These are phyloP conservation scores for Silene vulgaris DNA, from an alignment of 179 eudicot genomes.

Conservation along the genomic window DNA sequence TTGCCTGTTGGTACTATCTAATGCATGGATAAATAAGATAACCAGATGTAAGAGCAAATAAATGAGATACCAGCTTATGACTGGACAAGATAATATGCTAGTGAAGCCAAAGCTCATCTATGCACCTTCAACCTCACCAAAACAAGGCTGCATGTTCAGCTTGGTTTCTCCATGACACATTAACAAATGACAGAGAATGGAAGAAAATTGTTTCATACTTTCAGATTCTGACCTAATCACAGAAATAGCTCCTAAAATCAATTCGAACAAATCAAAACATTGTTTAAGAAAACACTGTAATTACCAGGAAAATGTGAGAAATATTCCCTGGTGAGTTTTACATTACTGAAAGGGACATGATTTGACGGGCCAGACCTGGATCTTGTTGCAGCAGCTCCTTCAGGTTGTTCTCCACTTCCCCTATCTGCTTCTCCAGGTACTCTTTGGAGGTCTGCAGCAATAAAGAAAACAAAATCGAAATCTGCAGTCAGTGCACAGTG, in stretches of 20 bases:
- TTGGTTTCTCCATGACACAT: not conserved
- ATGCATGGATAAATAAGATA: not conserved
- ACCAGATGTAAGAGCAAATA: not conserved
- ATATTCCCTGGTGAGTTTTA: slow-evolving; percentile 16
- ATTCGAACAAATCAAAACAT: not conserved
- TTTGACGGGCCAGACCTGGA: slow-evolving; percentile 90
- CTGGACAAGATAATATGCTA: not conserved
- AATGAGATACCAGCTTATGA: not conserved
- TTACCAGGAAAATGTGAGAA: not conserved
- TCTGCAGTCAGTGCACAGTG: not conserved
- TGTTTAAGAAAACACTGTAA: not conserved
- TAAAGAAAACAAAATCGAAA: not conserved
- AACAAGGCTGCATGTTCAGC: not conserved
- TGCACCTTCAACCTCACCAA: not conserved
- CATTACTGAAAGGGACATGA: slow-evolving; percentile 77
- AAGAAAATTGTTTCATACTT: not conserved
- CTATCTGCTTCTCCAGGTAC: slow-evolving; percentile 88
- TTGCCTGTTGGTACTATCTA: not conserved
- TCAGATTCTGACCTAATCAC: not conserved
- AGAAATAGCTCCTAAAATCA: not conserved
- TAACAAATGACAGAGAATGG: not conserved
- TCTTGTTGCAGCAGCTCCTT: slow-evolving; percentile 89
- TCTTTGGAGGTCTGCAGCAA: slow-evolving; percentile 71
- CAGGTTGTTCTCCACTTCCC: slow-evolving; percentile 78
- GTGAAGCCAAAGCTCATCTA: not conserved